A percentile compares a stretch with the other conserved stretches of the same genome.
Evolutionary conservation across 2,329 filamentous ascomycete genomes (phyloP).

Genomic region (Lasiodiplodia sp.): DNA sequence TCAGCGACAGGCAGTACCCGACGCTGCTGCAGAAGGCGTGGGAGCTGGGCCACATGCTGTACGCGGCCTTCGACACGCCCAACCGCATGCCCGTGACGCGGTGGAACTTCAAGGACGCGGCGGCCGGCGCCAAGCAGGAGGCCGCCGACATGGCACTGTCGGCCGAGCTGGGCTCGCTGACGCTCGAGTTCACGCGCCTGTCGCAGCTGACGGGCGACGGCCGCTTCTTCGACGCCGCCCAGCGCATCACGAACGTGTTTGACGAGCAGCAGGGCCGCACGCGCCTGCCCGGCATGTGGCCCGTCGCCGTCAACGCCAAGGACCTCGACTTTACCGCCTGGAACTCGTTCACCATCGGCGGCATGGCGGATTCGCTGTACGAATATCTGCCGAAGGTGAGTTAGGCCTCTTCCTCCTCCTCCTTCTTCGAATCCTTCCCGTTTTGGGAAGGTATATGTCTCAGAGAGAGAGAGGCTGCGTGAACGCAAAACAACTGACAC

Average conservation of each 20-base stretch:
- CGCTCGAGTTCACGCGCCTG: slow-evolving; percentile 52
- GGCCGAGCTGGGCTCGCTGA: slow-evolving; percentile 50
- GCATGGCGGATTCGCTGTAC: slow-evolving; percentile 55
- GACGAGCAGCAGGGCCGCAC: slow-evolving; percentile 45
- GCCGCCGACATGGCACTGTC: slow-evolving; percentile 38
- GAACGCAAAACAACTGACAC: not conserved
- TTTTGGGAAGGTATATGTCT: too few species aligned
- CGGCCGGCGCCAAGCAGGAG: slow-evolving; percentile 34
- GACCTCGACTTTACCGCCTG: slow-evolving; percentile 22
- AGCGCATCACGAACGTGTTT: slow-evolving; percentile 46
- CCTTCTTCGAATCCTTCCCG: too few species aligned
- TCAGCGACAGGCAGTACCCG: slow-evolving; percentile 23
- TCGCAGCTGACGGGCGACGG: slow-evolving; percentile 49
- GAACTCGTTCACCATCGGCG: slow-evolving; percentile 44
- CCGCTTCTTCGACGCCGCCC: slow-evolving; percentile 49
- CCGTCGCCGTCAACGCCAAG: slow-evolving; percentile 39
- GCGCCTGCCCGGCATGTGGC: slow-evolving; percentile 51
- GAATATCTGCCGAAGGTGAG: slow-evolving; percentile 58
- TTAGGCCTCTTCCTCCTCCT: too few species aligned
- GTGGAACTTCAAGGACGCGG: slow-evolving; percentile 41
- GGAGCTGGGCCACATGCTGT: slow-evolving; percentile 33
- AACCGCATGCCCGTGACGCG: slow-evolving; percentile 48
- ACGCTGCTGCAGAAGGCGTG: slow-evolving; percentile 32
- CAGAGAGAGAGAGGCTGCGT: too few species aligned
- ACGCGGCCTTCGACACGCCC: slow-evolving; percentile 38